phyloP scores from a whole-genome alignment of 2,329 filamentous ascomycete species.

The Orbilia quercus region DNA sequence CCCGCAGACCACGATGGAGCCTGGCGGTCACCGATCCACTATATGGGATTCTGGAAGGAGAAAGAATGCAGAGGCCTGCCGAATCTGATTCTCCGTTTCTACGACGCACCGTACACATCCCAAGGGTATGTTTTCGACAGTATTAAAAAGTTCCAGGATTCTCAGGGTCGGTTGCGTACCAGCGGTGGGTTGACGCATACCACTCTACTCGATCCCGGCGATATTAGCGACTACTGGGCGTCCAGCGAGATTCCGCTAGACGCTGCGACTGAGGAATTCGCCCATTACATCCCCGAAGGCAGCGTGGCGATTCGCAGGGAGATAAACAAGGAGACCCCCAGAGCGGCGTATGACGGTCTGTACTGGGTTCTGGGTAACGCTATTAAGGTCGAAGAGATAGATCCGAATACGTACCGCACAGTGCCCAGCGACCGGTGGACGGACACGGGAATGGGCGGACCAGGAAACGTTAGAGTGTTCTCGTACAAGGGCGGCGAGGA shows the following conservation, averaged over 20 bases:
- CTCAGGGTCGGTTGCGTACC: not conserved
- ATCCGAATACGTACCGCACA: not conserved
- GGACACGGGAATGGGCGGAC: not conserved
- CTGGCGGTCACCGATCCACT: not conserved
- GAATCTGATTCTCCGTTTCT: conserved; percentile 26
- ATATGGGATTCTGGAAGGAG: conserved; percentile 32
- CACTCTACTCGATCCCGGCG: not conserved
- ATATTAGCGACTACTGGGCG: not conserved
- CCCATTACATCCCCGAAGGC: conserved; percentile 4
- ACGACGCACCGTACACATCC: conserved; percentile 12
- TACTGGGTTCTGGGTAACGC: conserved; percentile 9
- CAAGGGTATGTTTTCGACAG: not conserved
- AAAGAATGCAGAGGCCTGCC: conserved; percentile 18
- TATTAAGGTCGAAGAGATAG: not conserved
- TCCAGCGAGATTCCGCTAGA: conserved; percentile 1
- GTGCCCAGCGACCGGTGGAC: not conserved
- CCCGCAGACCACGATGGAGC: not conserved
- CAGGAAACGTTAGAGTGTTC: not conserved
- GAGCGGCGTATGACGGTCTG: not conserved
- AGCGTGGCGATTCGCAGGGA: conserved; percentile 7
- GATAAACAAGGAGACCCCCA: not conserved
- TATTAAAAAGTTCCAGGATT: not conserved
- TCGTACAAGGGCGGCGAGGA: not conserved
- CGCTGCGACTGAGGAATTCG: not conserved
- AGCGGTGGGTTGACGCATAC: not conserved